Evolutionary conservation across 2,329 filamentous ascomycete species (phyloP).

Genomic region (Neobulgaria alba): DNA sequence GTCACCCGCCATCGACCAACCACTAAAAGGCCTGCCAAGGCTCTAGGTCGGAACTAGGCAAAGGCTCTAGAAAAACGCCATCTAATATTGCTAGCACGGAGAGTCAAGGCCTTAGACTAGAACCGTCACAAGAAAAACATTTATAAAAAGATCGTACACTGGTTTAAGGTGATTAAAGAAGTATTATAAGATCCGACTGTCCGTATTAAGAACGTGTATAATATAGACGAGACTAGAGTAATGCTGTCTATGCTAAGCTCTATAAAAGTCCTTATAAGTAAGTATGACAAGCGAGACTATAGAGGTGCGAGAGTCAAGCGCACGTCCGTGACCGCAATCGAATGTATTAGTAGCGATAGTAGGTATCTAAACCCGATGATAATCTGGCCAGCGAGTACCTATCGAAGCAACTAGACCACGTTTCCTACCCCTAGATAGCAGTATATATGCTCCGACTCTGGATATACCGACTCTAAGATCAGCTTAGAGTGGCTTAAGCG

Average conservation of each 20-base stretch:
- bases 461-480: conserved; percentile 27
- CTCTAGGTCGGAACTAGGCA: too few relatives aligned
- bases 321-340: conserved; percentile 12
- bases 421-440: conserved; percentile 26
- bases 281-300: too few relatives aligned
- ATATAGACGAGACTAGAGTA: too few relatives aligned
- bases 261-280: conserved; percentile 28
- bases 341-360: conserved; percentile 19
- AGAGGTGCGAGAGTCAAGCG: too few relatives aligned
- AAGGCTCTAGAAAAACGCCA: too few relatives aligned
- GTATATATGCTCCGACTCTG: conserved; percentile 19
- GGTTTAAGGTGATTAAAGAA: too few relatives aligned
- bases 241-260: conserved; percentile 21
- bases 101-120: too few relatives aligned
- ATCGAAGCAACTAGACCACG: conserved; percentile 24
- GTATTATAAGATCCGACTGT: conserved; percentile 14
- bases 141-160: not conserved
- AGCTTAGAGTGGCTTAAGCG: conserved; percentile 30
- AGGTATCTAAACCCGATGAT: conserved; percentile 22
- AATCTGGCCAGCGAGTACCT: conserved; percentile 24
- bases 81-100: too few relatives aligned
- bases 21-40: too few relatives aligned
- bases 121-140: not conserved
- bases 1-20: too few relatives aligned
- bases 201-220: conserved; percentile 20